A percentile compares a stretch with the other conserved stretches of the same genome.
These are phyloP conservation scores for Dentipellis fragilis DNA, from an alignment of 768 basidiomycete genomes.

Conservation along the genomic window DNA sequence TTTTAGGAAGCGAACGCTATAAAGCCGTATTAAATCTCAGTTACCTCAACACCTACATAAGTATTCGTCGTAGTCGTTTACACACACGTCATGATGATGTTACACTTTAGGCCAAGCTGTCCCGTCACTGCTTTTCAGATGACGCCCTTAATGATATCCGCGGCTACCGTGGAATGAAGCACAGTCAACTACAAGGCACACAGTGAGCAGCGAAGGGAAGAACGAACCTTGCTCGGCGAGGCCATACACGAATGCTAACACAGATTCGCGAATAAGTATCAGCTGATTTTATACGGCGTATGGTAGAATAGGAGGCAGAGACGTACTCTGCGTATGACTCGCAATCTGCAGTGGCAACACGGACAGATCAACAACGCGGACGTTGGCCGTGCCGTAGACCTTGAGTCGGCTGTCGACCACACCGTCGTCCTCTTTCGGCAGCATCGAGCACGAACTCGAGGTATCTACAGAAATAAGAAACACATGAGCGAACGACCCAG, in stretches of 20 bases:
- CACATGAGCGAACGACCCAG: neutral
- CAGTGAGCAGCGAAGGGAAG: too few species aligned
- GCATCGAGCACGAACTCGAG: conserved; percentile 30
- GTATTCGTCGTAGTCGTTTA: too few species aligned
- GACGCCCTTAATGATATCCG: conserved; percentile 21
- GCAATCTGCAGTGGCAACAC: conserved; percentile 31
- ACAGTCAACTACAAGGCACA: neutral
- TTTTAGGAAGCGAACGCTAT: too few species aligned
- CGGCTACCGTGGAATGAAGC: conserved; percentile 6
- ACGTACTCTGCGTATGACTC: conserved; percentile 23
- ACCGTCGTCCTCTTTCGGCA: conserved; percentile 27
- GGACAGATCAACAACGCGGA: conserved; percentile 37
- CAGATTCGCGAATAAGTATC: neutral
- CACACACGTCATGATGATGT: too few species aligned
- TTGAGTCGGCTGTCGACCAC: conserved; percentile 27
- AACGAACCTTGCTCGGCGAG: conserved; percentile 21
- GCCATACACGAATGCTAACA: conserved; percentile 16
- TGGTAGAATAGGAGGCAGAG: neutral
- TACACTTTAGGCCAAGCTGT: too few species aligned
- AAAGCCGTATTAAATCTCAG: too few species aligned
- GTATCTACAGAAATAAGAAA: conserved; percentile 16
- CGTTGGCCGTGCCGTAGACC: conserved; percentile 31
- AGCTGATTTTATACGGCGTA: neutral
- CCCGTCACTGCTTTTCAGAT: too few species aligned
- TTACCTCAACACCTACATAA: too few species aligned